Evolutionary conservation across 495 filamentous ascomycete species (phyloP), one percentile per base, ranked within the genome.

Genomic region (Xanthoparmelia taractica): DNA sequence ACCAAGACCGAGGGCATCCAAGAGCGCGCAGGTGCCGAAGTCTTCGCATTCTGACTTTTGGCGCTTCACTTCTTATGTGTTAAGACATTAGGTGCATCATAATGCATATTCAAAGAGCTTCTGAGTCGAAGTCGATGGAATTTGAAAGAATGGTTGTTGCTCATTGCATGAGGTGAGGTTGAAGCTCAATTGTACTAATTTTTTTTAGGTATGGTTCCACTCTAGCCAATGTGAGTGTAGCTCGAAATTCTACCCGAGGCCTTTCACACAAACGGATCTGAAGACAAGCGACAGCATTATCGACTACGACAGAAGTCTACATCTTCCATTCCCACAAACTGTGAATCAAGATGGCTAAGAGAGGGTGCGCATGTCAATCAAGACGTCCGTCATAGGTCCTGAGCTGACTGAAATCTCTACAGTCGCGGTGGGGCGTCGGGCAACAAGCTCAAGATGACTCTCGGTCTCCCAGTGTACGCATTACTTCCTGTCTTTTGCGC

Each of bases 371-470:
- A 43, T 25, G 41, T 20, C 29, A 5, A 29, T 41, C 27, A 23
- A 31, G n/a, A 17, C 27, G 59, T 58, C 60, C 15, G 40, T 48
- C 48, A 64, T 10, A 52, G 48, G n/a, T 64, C 31, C 43, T 45
- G n/a, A 34, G 66, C 73, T 79, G 72, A 78, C 68, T 37, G 47
- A 34, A 45, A 62, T 47, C 10, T 57, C 57, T 64, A 75, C 65
- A 85, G 82, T 77, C 80, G 92, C 74, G 90, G 90, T 84, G 89
- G 88, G 88, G 88, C 89, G 83, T 85, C 92, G 70, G 95, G 94
- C 84, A 96, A 96, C 89, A 98, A 98, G 89, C 87, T 98, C 68
- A 98, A 96, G 88, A 98, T 98, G 94, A 96, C 94, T 77, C 91
- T 98, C 79, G 94, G 89, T 96, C 91, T 98, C 73, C 94, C 94